Percentiles rank a stretch among this genome's conserved stretches.
phyloP scores from a whole-genome alignment of 371 early-diverging fungal genomes.

The Mortierella sp. region DNA sequence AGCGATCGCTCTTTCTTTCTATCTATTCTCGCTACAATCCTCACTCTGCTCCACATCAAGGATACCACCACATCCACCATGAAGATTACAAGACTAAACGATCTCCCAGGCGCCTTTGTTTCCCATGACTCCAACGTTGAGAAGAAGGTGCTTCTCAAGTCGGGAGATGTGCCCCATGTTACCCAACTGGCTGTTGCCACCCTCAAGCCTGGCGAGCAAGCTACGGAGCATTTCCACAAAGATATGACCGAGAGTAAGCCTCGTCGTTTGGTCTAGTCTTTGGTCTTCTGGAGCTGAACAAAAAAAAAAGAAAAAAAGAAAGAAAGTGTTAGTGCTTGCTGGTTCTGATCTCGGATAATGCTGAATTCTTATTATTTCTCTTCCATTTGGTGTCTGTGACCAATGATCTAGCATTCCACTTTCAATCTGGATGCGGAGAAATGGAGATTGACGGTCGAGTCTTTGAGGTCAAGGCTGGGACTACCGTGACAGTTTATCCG shows the following conservation, averaged over 20 bases:
- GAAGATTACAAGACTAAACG: slow-evolving; percentile 35
- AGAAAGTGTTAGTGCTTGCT: background rate
- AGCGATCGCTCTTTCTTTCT: slow-evolving; percentile 5
- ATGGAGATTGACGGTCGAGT: slow-evolving; percentile 48
- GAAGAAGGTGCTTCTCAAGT: slow-evolving; percentile 47
- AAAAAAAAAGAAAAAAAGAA: background rate
- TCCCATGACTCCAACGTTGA: slow-evolving; percentile 49
- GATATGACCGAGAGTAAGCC: slow-evolving; percentile 54
- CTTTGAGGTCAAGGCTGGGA: slow-evolving; percentile 43
- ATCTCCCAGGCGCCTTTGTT: slow-evolving; percentile 43
- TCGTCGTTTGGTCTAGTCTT: background rate
- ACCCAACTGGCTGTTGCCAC: slow-evolving; percentile 46
- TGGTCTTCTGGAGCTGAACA: background rate
- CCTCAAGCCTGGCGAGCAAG: slow-evolving; percentile 46
- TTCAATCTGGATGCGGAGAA: slow-evolving; percentile 42
- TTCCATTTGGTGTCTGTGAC: background rate
- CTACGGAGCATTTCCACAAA: slow-evolving; percentile 36
- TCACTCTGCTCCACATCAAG: background rate
- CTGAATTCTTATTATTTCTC: background rate
- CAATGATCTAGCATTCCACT: slow-evolving; percentile 34
- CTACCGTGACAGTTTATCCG: slow-evolving; percentile 49
- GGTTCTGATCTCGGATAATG: background rate
- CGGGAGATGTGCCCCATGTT: slow-evolving; percentile 50
- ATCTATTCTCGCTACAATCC: background rate
- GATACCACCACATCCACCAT: slow-evolving; percentile 9